These are phyloP conservation scores for Phoenix roebelenii DNA, from an alignment of 176 grass and related monocot genomes.

Conservation along the genomic window DNA sequence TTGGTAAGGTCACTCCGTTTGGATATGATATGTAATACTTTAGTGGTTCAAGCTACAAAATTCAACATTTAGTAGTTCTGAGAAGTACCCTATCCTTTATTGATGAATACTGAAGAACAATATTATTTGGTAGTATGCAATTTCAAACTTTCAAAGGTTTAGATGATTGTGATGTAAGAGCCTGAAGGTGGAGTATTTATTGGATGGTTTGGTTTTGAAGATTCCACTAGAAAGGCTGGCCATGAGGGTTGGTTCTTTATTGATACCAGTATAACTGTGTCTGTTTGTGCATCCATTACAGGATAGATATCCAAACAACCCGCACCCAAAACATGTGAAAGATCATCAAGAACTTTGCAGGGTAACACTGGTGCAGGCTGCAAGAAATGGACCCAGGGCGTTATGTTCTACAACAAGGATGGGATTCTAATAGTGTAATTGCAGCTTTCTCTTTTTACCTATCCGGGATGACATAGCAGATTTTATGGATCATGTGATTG, in stretches of 20 bases:
- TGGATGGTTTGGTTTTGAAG: slow-evolving; percentile 20
- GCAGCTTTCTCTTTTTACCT: slow-evolving; percentile 88
- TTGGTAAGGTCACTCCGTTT: too few relatives aligned
- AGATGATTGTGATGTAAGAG: slow-evolving; percentile 3
- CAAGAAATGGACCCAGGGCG: slow-evolving; percentile 71
- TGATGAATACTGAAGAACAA: too few relatives aligned
- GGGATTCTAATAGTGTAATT: slow-evolving; percentile 99
- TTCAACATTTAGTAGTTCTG: too few relatives aligned
- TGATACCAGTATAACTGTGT: slow-evolving; percentile 38
- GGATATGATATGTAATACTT: too few relatives aligned
- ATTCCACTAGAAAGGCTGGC: slow-evolving; percentile 22
- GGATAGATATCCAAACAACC: slow-evolving; percentile 41
- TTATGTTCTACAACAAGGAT: slow-evolving; percentile 72
- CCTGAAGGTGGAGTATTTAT: slow-evolving; percentile 10
- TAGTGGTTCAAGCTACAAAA: too few relatives aligned
- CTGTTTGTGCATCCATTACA: slow-evolving; percentile 62
- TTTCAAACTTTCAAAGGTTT: too few relatives aligned
- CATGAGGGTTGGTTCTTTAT: slow-evolving; percentile 15
- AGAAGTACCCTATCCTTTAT: too few relatives aligned
- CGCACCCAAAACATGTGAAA: slow-evolving; percentile 25
- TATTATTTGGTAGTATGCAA: too few relatives aligned
- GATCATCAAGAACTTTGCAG: slow-evolving; percentile 41
- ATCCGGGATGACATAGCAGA: slow-evolving; percentile 75
- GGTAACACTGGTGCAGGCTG: slow-evolving; percentile 35
- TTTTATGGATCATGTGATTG: slow-evolving; percentile 66